Evolutionary conservation across 352 stramenopile species (phyloP).

Genomic region (Thraustochytrium sp.): DNA sequence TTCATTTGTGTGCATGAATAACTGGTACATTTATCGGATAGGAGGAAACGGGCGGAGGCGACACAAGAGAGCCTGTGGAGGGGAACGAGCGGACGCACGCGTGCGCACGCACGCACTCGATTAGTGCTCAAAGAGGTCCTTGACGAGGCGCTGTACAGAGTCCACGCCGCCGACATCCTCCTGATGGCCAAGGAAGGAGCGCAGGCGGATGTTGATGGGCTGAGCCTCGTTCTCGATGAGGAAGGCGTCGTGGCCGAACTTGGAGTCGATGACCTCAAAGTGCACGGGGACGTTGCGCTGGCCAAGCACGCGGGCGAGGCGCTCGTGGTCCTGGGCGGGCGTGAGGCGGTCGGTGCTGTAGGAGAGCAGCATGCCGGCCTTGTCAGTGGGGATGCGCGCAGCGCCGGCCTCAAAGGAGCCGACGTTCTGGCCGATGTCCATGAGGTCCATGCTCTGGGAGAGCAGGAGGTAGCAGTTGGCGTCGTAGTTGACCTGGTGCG

Average conservation of each 20-base stretch:
- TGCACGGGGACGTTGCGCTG: conserved; percentile 52
- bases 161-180: not conserved
- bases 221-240: conserved; percentile 59
- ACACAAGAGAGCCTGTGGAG: not conserved
- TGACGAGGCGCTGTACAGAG: not conserved
- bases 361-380: conserved; percentile 64
- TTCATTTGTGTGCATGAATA: too few relatives aligned
- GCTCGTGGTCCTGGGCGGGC: conserved; percentile 69
- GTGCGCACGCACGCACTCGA: not conserved
- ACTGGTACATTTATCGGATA: too few relatives aligned
- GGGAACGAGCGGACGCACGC: not conserved
- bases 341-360: conserved; percentile 74
- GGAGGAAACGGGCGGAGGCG: too few relatives aligned
- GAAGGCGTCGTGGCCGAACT: conserved; percentile 77
- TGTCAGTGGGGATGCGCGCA: conserved; percentile 59
- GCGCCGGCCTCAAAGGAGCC: conserved; percentile 61
- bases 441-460: conserved; percentile 76
- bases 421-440: conserved; percentile 62
- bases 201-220: conserved; percentile 34
- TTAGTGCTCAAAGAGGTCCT: conserved; percentile 41
- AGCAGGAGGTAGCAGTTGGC: conserved; percentile 78
- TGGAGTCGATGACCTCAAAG: conserved; percentile 69
- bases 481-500: conserved; percentile 61
- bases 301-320: conserved; percentile 65
- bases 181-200: not conserved